phyloP scores from a whole-genome alignment of 2,329 filamentous ascomycete genomes.

The Talaromyces sp. region DNA sequence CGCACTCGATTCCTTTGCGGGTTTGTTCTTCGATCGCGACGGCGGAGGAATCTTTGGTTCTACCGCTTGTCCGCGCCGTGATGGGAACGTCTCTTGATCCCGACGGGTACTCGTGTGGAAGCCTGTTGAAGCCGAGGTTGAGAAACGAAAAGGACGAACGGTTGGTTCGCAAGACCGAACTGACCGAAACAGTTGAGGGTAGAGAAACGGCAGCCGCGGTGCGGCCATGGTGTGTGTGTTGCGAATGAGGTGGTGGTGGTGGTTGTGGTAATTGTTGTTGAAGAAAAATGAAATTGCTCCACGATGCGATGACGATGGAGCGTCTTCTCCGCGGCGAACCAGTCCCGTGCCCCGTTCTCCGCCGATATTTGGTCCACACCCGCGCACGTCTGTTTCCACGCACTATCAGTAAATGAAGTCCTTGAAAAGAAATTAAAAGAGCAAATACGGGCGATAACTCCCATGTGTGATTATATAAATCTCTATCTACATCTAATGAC shows the following conservation, averaged over 20 bases:
- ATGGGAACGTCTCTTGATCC: conserved; percentile 35
- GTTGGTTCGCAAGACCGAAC: conserved; percentile 44
- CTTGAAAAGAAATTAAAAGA: background rate
- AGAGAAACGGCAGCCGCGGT: conserved; percentile 60
- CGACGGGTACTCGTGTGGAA: conserved; percentile 33
- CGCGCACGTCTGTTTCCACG: background rate
- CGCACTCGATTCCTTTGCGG: conserved; percentile 12
- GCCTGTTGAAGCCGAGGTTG: conserved; percentile 18
- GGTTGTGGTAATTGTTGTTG: too few relatives aligned
- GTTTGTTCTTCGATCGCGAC: conserved; percentile 22
- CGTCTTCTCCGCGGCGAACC: conserved; percentile 20
- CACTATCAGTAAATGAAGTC: background rate
- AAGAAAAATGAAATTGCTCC: conserved; percentile 10
- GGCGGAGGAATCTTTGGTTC: conserved; percentile 36
- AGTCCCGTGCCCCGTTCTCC: background rate
- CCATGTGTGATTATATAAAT: background rate
- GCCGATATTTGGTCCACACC: background rate
- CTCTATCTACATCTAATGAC: background rate
- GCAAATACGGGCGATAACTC: background rate
- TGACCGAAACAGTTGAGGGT: conserved; percentile 60
- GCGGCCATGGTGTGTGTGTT: conserved; percentile 50
- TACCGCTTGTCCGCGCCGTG: conserved; percentile 42
- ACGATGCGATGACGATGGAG: background rate
- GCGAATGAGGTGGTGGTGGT: background rate
- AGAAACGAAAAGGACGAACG: conserved; percentile 37